phyloP scores from a whole-genome alignment of 176 grass and related monocot species.

The Carex cristatella region DNA sequence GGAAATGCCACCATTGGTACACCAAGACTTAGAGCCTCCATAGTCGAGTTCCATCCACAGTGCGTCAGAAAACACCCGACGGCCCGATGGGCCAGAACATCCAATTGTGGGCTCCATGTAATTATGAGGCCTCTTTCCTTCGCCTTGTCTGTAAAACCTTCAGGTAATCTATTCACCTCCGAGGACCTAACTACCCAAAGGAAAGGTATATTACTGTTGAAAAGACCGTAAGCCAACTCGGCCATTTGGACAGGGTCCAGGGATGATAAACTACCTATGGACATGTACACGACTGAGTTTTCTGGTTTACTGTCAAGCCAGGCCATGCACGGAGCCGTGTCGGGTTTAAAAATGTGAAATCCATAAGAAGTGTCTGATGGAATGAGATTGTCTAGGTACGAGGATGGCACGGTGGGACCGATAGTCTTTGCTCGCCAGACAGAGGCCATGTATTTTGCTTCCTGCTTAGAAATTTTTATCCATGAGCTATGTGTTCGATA shows the following conservation, averaged over 20 bases:
- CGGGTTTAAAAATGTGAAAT: neutral
- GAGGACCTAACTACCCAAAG: neutral
- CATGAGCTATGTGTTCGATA: neutral
- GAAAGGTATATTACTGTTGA: neutral
- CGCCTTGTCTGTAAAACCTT: neutral
- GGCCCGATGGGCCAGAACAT: neutral
- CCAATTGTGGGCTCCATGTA: neutral
- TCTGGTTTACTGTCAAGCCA: neutral
- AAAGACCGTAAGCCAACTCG: neutral
- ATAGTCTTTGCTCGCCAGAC: neutral
- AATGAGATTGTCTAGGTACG: neutral
- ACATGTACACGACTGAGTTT: neutral
- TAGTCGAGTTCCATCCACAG: constrained; percentile 1
- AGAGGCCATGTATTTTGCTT: neutral
- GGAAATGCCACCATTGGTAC: constrained; percentile 11
- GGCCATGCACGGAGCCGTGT: neutral
- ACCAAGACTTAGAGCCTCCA: neutral
- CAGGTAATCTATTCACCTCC: neutral
- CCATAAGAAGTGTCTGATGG: neutral
- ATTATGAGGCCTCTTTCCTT: neutral
- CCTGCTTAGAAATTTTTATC: neutral
- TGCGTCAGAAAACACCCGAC: neutral
- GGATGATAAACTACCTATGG: neutral
- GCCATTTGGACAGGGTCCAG: neutral
- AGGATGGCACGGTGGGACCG: neutral